Base-by-base conservation (phyloP, 345 rosid genomes). In the Nasturtium officinale region DNA sequence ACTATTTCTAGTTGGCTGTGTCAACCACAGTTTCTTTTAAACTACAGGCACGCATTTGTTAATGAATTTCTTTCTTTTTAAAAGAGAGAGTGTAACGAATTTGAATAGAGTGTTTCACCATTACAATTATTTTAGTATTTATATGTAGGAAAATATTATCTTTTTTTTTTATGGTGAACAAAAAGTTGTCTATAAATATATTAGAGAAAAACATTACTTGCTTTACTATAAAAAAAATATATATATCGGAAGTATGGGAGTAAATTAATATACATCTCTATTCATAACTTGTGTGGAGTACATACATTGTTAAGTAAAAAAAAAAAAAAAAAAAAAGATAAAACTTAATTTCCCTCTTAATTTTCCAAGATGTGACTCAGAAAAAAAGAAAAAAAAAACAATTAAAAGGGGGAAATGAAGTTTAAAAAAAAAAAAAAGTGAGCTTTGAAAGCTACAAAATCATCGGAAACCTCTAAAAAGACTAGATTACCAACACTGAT, bases 401-500 rank as follows among this genome's bases (percentile, higher is more conserved):
- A 17, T 2, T 13, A 9, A 9, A 75, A 67, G 69, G 79, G 76
- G 46, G 15, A 63, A 47, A 45, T 6, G 2, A 70, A 70, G 67
- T 54, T n/a, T n/a, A n/a, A n/a, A n/a, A n/a, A n/a, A 0, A 69
- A 70, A 76, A 70, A 76, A 50, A 23, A 23, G 25, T 70, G 61
- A 25, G 42, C 10, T 65, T 64, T 64, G n/a, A 43, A 21, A 11
- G 42, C 35, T 50, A 35, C 72, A 40, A 77, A 71, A 64, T 46
- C 35, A 76, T 53, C 23, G 43, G 26, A 29, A 42, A 3, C 37
- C 71, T 37, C 48, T n/a, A 58, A 74, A 74, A 37, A 0, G 2
- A 9, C 51, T 37, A 47, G 20, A 9, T 78, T 77, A 90, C 97
- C 97, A 90, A 82, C 97, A 90, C 86, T 90, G 97, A 73, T 91